Evolutionary conservation across 148 eudicot species (phyloP).

Genomic region (Polygonum maritimum): DNA sequence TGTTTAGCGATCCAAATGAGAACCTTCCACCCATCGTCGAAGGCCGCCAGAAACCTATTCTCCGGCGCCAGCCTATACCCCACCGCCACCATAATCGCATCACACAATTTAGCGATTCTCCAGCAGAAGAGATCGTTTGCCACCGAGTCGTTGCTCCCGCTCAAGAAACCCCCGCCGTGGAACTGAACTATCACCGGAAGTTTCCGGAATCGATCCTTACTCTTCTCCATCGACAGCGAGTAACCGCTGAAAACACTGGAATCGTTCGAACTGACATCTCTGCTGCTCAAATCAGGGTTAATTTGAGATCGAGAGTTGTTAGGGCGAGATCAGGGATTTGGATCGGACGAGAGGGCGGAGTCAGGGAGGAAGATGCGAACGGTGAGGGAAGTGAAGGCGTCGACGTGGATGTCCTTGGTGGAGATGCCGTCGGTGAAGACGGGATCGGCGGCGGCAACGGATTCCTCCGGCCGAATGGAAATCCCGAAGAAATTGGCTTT

Average conservation of each 20-base stretch:
- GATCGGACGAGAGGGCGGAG: conserved; percentile 28
- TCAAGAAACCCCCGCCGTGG: conserved; percentile 92
- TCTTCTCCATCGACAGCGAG: conserved; percentile 28
- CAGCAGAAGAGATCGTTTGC: conserved; percentile 78
- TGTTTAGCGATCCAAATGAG: conserved; percentile 86
- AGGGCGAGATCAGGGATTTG: too few species aligned
- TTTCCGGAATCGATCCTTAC: conserved; percentile 29
- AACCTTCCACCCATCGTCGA: conserved; percentile 90
- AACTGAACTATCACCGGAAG: conserved; percentile 87
- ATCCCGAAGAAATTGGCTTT: conserved; percentile 43
- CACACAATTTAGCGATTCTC: conserved; percentile 72
- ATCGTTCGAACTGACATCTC: conserved; percentile 20
- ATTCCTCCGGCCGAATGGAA: conserved; percentile 75
- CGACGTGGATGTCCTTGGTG: conserved; percentile 87
- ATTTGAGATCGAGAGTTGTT: too few species aligned
- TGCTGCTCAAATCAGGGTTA: too few species aligned
- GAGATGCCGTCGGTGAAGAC: conserved; percentile 79
- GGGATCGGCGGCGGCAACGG: conserved; percentile 62
- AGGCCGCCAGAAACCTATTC: conserved; percentile 78
- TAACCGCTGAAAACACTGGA: conserved; percentile 50
- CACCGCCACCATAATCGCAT: conserved; percentile 71
- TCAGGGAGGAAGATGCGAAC: conserved; percentile 83
- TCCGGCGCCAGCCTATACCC: conserved; percentile 94
- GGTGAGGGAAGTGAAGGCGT: conserved; percentile 55
- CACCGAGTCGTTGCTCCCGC: conserved; percentile 81